These are phyloP conservation scores for Nakazawaea laoshanensis DNA, from an alignment of 805 yeast genomes.

Conservation along the genomic window DNA sequence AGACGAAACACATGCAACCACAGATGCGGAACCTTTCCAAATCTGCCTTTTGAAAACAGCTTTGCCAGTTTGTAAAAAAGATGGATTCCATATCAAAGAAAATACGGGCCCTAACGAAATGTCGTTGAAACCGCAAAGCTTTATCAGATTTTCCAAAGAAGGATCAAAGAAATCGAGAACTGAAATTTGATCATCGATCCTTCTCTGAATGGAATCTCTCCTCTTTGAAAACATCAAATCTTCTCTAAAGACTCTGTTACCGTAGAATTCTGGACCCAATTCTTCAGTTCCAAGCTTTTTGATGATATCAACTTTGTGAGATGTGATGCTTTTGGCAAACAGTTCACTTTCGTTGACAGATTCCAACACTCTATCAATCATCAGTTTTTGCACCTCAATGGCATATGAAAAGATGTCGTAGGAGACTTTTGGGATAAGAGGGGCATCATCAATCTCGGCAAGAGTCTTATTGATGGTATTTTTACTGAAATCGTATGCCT, in stretches of 20 bases:
- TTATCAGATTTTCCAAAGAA: slow-evolving; percentile 48
- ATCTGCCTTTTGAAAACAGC: slow-evolving; percentile 19
- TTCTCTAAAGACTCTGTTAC: slow-evolving; percentile 56
- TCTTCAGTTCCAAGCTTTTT: slow-evolving; percentile 51
- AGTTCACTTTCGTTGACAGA: slow-evolving; percentile 61
- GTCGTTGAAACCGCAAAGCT: slow-evolving; percentile 29
- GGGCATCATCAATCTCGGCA: slow-evolving; percentile 24
- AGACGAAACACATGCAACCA: slow-evolving; percentile 16
- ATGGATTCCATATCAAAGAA: slow-evolving; percentile 19
- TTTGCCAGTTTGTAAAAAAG: slow-evolving; percentile 17
- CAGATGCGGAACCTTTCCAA: slow-evolving; percentile 20
- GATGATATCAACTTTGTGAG: slow-evolving; percentile 52
- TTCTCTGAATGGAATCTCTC: slow-evolving; percentile 51
- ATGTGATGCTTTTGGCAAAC: slow-evolving; percentile 56
- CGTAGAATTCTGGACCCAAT: slow-evolving; percentile 54
- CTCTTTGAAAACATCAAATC: slow-evolving; percentile 78
- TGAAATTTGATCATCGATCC: slow-evolving; percentile 51
- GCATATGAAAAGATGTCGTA: slow-evolving; percentile 64
- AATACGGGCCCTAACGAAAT: slow-evolving; percentile 14
- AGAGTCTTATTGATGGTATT: slow-evolving; percentile 43
- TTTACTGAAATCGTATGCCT: slow-evolving; percentile 55
- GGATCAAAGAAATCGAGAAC: slow-evolving; percentile 78
- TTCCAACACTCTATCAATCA: slow-evolving; percentile 56
- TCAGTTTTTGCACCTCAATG: slow-evolving; percentile 52
- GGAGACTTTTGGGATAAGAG: slow-evolving; percentile 38